A percentile compares a stretch with the other conserved stretches of the same genome.
Conservation (phyloP, 352 stramenopile genomes). For the Peronosclerospora sorghi region DNA sequence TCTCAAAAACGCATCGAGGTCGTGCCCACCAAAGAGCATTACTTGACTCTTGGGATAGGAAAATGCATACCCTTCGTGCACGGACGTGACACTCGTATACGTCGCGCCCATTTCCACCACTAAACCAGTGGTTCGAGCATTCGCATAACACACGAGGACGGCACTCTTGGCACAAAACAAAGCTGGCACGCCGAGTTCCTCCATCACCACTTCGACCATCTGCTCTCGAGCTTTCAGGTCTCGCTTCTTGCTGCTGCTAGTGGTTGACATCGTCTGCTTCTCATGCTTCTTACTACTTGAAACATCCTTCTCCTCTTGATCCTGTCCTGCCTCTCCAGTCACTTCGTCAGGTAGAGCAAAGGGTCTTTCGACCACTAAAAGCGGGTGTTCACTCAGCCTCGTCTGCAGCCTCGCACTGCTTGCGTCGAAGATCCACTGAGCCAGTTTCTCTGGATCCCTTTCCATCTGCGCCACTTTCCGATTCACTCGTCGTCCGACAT, state of each 20-base stretch:
- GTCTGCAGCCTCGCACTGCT: slow-evolving; percentile 34
- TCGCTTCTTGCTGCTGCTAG: slow-evolving; percentile 41
- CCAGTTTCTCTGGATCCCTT: slow-evolving; percentile 39
- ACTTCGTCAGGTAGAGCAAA: slow-evolving; percentile 45
- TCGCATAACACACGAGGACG: slow-evolving; percentile 75
- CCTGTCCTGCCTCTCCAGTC: slow-evolving; percentile 6
- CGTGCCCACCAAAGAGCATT: slow-evolving; percentile 42
- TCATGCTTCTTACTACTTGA: background rate
- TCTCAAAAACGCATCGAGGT: slow-evolving; percentile 54
- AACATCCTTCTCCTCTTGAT: slow-evolving; percentile 14
- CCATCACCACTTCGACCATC: slow-evolving; percentile 78
- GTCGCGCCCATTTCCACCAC: slow-evolving; percentile 75
- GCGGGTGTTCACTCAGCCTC: slow-evolving; percentile 45
- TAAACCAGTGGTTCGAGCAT: slow-evolving; percentile 65
- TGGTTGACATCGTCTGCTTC: slow-evolving; percentile 6
- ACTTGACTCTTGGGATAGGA: slow-evolving; percentile 51
- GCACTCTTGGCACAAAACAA: slow-evolving; percentile 78
- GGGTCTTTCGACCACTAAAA: slow-evolving; percentile 55
- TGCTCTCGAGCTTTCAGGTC: slow-evolving; percentile 41
- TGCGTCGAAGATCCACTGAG: slow-evolving; percentile 65
- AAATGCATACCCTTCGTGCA: slow-evolving; percentile 73
- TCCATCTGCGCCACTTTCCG: slow-evolving; percentile 35
- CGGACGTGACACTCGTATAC: slow-evolving; percentile 63
- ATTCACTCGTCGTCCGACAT: slow-evolving; percentile 3
- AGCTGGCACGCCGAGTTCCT: slow-evolving; percentile 56